Percentiles rank a stretch among this genome's conserved stretches.
Evolutionary conservation across 2,329 filamentous ascomycete species (phyloP).

Genomic region (Fusarium mangiferae): DNA sequence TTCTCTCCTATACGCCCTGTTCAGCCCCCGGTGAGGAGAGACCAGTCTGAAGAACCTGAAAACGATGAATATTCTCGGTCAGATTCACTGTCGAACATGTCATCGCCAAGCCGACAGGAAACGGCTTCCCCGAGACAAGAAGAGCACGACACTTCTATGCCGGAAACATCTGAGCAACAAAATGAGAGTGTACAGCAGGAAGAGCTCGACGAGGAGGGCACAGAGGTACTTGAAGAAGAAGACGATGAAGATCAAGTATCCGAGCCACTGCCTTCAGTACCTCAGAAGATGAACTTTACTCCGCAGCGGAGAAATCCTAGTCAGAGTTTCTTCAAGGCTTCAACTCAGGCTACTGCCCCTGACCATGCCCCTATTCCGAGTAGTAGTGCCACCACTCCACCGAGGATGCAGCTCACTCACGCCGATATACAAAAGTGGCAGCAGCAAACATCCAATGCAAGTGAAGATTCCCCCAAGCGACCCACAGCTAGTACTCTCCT

Average conservation of each 20-base stretch:
- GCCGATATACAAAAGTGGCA: slow-evolving; percentile 56
- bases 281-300: slow-evolving; percentile 62
- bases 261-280: slow-evolving; percentile 48
- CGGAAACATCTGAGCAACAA: slow-evolving; percentile 6
- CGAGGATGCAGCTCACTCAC: slow-evolving; percentile 55
- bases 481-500: slow-evolving; percentile 53
- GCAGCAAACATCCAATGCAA: slow-evolving; percentile 51
- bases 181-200: slow-evolving; percentile 17
- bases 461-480: slow-evolving; percentile 51
- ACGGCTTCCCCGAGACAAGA: slow-evolving; percentile 7
- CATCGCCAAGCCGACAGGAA: slow-evolving; percentile 46
- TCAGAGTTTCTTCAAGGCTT: slow-evolving; percentile 53
- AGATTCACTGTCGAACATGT: slow-evolving; percentile 47
- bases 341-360: slow-evolving; percentile 22
- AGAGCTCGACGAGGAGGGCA: slow-evolving; percentile 38
- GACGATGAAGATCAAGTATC: slow-evolving; percentile 42
- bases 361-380: slow-evolving; percentile 25
- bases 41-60: slow-evolving; percentile 29
- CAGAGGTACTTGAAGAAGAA: slow-evolving; percentile 43
- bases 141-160: not conserved
- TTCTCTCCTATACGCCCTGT: slow-evolving; percentile 50
- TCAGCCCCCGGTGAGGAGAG: slow-evolving; percentile 6
- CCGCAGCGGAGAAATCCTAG: slow-evolving; percentile 52
- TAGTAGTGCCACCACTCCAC: slow-evolving; percentile 46
- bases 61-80: slow-evolving; percentile 47